A percentile compares a stretch with the other conserved stretches of the same genome.
These are phyloP conservation scores for Venturia asperata DNA, from an alignment of 2,329 filamentous ascomycete genomes.

Conservation along the genomic window DNA sequence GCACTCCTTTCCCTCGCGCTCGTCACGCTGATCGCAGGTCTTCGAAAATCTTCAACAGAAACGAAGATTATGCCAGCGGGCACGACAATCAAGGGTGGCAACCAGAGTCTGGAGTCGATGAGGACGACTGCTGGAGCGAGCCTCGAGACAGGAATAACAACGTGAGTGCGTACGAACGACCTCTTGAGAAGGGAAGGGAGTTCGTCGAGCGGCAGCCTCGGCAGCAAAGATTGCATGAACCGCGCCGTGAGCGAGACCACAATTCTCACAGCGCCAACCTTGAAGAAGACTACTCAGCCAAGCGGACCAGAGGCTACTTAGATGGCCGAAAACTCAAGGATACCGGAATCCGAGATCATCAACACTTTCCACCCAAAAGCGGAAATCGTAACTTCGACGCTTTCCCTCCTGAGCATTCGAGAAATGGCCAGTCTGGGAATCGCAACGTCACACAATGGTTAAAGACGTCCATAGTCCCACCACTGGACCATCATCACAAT, in stretches of 20 bases:
- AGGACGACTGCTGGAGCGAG: not conserved
- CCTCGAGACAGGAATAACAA: not conserved
- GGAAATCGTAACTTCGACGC: not conserved
- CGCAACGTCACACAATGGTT: conserved; percentile 1
- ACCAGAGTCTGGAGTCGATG: not conserved
- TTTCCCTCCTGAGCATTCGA: not conserved
- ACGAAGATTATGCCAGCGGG: not conserved
- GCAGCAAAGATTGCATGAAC: not conserved
- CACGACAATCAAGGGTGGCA: not conserved
- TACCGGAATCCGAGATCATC: not conserved
- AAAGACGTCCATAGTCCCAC: not conserved
- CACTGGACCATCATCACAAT: not conserved
- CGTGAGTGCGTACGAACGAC: not conserved
- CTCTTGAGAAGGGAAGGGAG: not conserved
- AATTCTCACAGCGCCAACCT: not conserved
- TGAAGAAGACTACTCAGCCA: not conserved
- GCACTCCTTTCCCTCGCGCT: not conserved
- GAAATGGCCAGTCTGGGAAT: not conserved
- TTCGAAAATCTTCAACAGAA: not conserved
- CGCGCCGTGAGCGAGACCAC: not conserved
- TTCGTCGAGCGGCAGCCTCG: not conserved
- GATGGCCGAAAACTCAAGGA: not conserved
- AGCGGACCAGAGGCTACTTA: not conserved
- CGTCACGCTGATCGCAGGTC: not conserved
- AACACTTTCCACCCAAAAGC: not conserved